phyloP scores from a whole-genome alignment of 495 filamentous ascomycete species.

The Neurospora pannonica region DNA sequence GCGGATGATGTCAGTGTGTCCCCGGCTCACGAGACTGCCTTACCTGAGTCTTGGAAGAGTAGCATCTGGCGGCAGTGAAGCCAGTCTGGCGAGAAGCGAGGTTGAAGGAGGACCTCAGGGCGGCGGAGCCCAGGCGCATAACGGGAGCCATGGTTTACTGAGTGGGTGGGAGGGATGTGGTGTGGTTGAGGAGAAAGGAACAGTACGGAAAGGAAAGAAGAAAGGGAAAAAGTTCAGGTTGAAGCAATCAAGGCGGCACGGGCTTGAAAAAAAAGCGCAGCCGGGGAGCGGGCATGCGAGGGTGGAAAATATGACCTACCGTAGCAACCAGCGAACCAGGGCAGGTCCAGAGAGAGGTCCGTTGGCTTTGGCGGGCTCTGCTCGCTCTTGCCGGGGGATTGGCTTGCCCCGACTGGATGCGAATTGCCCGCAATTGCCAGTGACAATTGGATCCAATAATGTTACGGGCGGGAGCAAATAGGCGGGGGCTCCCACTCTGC shows the following conservation, averaged over 20 bases:
- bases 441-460: neutral
- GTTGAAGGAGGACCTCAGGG: conserved; percentile 64
- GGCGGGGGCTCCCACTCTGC: neutral
- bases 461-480: neutral
- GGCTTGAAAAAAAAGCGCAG: conserved; percentile 22
- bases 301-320: neutral
- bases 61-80: conserved; percentile 77
- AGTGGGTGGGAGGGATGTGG: conserved; percentile 7
- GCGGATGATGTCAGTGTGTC: conserved; percentile 17
- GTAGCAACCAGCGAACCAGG: neutral
- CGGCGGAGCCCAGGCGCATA: conserved; percentile 64
- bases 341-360: neutral
- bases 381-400: neutral
- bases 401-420: neutral
- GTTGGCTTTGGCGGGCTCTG: neutral
- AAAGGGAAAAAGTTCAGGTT: conserved; percentile 16
- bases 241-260: conserved; percentile 9
- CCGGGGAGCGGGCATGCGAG: neutral
- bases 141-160: conserved; percentile 61
- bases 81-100: conserved; percentile 51
- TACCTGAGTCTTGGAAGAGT: conserved; percentile 88
- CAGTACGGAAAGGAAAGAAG: conserved; percentile 14
- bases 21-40: conserved; percentile 15
- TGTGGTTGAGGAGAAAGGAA: conserved; percentile 18
- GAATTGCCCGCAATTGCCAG: neutral